Base-by-base conservation (phyloP, 495 filamentous ascomycete species). In the Xylaria scruposa region DNA sequence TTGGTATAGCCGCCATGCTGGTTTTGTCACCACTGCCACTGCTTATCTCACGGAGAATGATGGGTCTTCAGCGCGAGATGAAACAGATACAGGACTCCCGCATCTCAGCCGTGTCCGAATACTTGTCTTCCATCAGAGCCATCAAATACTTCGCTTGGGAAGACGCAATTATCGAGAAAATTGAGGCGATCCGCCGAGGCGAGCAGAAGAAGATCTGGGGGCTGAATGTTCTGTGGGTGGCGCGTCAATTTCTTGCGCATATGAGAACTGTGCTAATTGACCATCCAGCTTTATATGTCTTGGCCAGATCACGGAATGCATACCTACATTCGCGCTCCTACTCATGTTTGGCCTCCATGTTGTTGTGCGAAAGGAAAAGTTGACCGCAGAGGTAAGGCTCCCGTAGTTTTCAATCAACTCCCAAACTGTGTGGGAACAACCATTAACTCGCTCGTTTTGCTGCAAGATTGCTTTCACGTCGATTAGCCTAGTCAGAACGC, bases 111-210 rank as follows among this genome's bases (percentile, higher is more conserved):
- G 81, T 86, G 38, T 80, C 83, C 10, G 85, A 87, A 64, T 86
- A 85, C 69, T 74, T 87, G 21, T 77, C 78, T 40, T 84, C 84
- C 4, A 86, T 87, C 51, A 81, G 82, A 26, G 82, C 83, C 8
- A 81, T 87, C 74, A 87, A 87, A 67, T 87, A 86, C 68, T 87
- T 87, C 73, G 81, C 84, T 9, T 87, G 85, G 85, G 85, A 87
- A 60, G 80, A 83, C 12, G 81, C 82, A 19, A 82, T 85, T 64
- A 75, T 81, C 13, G 73, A 83, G 24, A 77, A 78, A 40, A 80
- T 86, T 54, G 81, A 82, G 46, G 79, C 79, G 17, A 79, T 82
- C 19, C 82, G 84, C 9, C 64, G 70, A 26, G 75, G 80, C n/a
- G 85, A 87, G 64, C 85, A 86, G 56, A 80, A 78, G 51, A 81